These are phyloP conservation scores for Cichorium intybus DNA, from an alignment of 140 eudicot genomes.

Conservation along the genomic window DNA sequence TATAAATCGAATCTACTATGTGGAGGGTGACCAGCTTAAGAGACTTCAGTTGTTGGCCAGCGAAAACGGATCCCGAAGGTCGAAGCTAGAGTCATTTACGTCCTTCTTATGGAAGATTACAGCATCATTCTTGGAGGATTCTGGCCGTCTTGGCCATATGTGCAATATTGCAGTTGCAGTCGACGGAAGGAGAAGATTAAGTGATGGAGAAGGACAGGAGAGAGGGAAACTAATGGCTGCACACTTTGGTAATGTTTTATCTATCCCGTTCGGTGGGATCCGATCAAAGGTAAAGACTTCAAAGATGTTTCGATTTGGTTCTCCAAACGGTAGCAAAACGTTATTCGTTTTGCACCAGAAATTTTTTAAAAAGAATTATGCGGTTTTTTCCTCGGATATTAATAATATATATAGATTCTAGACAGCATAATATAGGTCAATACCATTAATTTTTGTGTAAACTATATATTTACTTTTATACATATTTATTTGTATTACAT, in stretches of 20 bases:
- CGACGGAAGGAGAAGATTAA: slow-evolving; percentile 24
- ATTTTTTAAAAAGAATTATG: too few species aligned
- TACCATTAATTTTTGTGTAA: too few species aligned
- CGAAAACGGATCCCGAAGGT: slow-evolving; percentile 17
- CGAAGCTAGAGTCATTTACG: slow-evolving; percentile 19
- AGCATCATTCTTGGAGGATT: slow-evolving; percentile 24
- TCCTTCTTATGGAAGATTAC: slow-evolving; percentile 30
- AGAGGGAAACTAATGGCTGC: slow-evolving; percentile 7
- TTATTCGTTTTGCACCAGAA: too few species aligned
- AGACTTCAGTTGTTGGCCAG: slow-evolving; percentile 17
- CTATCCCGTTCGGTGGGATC: slow-evolving; percentile 20
- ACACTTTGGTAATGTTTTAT: slow-evolving; percentile 24
- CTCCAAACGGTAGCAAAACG: background rate
- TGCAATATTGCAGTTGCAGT: slow-evolving; percentile 22
- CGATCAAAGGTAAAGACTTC: slow-evolving; percentile 21
- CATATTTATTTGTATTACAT: too few species aligned
- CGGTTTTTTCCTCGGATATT: too few species aligned
- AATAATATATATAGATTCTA: too few species aligned
- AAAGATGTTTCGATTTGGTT: background rate
- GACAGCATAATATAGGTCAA: too few species aligned
- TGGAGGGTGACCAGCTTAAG: slow-evolving; percentile 21
- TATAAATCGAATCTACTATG: slow-evolving; percentile 15
- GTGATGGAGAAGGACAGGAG: slow-evolving; percentile 32
- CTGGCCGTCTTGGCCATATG: slow-evolving; percentile 5
- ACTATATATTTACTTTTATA: too few species aligned